A percentile compares a stretch with the other conserved stretches of the same genome.
phyloP scores from a whole-genome alignment of 371 early-diverging fungal species.

The Gilbertella persicaria region DNA sequence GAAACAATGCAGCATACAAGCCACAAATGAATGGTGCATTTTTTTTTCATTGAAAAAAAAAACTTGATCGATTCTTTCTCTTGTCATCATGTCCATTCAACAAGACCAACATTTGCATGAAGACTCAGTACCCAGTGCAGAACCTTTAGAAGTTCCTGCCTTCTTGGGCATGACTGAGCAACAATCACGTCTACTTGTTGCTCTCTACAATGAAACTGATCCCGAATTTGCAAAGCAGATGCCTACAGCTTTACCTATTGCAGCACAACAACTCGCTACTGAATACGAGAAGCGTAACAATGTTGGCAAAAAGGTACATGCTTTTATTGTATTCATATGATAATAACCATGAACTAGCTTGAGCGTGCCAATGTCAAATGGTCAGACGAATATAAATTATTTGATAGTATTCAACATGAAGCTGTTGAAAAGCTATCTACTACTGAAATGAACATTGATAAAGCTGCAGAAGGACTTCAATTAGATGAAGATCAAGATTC shows the following conservation, averaged over 20 bases:
- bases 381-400: slow-evolving; percentile 47
- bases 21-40: too few relatives aligned
- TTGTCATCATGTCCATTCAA: too few relatives aligned
- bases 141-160: slow-evolving; percentile 40
- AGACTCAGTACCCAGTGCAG: slow-evolving; percentile 11
- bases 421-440: slow-evolving; percentile 52
- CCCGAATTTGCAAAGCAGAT: slow-evolving; percentile 58
- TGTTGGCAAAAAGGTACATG: slow-evolving; percentile 50
- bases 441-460: slow-evolving; percentile 55
- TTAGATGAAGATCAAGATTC: slow-evolving; percentile 31
- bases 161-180: slow-evolving; percentile 59
- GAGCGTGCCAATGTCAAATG: slow-evolving; percentile 51
- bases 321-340: not conserved
- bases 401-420: slow-evolving; percentile 56
- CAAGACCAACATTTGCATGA: too few relatives aligned
- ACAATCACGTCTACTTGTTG: slow-evolving; percentile 56
- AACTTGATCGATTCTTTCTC: too few relatives aligned
- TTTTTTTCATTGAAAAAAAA: too few relatives aligned
- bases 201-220: slow-evolving; percentile 62
- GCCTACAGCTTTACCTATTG: slow-evolving; percentile 59
- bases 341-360: slow-evolving; percentile 31
- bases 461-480: slow-evolving; percentile 48
- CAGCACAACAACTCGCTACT: slow-evolving; percentile 52
- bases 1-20: too few relatives aligned
- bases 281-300: slow-evolving; percentile 62